These are phyloP conservation scores for Termitomyces sp. DNA, from an alignment of 768 basidiomycete genomes.

Conservation along the genomic window DNA sequence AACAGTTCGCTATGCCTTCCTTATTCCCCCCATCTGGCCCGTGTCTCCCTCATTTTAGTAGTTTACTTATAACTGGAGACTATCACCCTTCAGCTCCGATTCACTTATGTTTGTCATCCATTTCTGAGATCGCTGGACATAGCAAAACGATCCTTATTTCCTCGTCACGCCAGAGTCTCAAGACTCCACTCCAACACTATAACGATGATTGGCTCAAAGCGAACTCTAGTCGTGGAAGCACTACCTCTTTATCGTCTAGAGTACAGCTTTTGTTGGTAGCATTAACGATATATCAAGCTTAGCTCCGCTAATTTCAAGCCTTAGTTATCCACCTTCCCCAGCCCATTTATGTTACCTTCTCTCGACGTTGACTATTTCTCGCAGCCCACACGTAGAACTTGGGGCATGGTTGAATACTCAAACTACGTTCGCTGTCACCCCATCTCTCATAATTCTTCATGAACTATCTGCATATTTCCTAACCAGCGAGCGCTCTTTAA, in stretches of 20 bases:
- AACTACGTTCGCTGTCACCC: constrained; percentile 25
- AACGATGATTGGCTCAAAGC: constrained; percentile 52
- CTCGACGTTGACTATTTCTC: constrained; percentile 37
- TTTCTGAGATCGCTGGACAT: constrained; percentile 23
- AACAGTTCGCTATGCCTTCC: constrained; percentile 24
- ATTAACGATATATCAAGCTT: background rate
- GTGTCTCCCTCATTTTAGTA: constrained; percentile 46
- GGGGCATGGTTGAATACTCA: constrained; percentile 17
- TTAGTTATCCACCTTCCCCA: constrained; percentile 60
- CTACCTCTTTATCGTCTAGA: constrained; percentile 31
- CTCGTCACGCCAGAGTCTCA: constrained; percentile 42
- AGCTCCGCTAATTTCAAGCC: constrained; percentile 7
- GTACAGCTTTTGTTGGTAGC: constrained; percentile 52
- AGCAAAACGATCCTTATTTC: constrained; percentile 41
- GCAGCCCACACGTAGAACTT: constrained; percentile 15
- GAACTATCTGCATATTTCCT: constrained; percentile 56
- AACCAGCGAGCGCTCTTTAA: background rate
- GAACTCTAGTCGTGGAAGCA: constrained; percentile 32
- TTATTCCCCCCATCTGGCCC: constrained; percentile 31
- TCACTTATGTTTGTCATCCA: constrained; percentile 54
- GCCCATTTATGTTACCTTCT: constrained; percentile 50
- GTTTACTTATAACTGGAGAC: constrained; percentile 56
- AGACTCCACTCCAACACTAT: constrained; percentile 34
- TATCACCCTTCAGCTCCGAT: constrained; percentile 68
- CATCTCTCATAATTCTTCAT: constrained; percentile 52